These are phyloP conservation scores for Cryptosporidium bovis DNA, from an alignment of 169 alveolate species.

Conservation along the genomic window DNA sequence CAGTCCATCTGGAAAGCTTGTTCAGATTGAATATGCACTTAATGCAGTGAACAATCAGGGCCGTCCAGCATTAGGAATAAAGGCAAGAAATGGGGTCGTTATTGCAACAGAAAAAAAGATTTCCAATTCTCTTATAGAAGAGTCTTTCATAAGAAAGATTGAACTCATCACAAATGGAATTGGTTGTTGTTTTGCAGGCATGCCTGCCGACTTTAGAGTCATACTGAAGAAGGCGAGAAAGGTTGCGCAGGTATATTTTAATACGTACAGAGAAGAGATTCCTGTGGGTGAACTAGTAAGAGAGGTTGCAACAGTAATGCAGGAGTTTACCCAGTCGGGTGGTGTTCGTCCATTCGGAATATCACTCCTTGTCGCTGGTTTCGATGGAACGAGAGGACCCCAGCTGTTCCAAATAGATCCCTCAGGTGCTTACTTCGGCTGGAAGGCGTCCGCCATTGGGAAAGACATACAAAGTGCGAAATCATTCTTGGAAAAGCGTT, in stretches of 20 bases:
- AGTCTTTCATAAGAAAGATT: conserved; percentile 91
- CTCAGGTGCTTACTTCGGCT: conserved; percentile 96
- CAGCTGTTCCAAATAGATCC: conserved; percentile 97
- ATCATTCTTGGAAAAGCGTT: conserved; percentile 94
- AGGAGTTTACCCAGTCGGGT: conserved; percentile 99
- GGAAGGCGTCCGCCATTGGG: conserved; percentile 99
- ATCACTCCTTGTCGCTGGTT: conserved; percentile 96
- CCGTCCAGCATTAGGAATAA: conserved; percentile 95
- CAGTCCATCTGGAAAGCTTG: conserved; percentile 96
- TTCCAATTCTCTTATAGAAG: conserved; percentile 92
- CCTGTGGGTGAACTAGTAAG: conserved; percentile 94
- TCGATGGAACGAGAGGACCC: conserved; percentile 94
- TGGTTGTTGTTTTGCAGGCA: conserved; percentile 96
- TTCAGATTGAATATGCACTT: conserved; percentile 97
- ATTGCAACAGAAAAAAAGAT: conserved; percentile 95
- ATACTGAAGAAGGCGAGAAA: conserved; percentile 87
- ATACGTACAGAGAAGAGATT: conserved; percentile 93
- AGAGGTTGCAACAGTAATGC: conserved; percentile 95
- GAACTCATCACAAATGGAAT: conserved; percentile 90
- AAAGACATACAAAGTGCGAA: conserved; percentile 96
- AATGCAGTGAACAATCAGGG: conserved; percentile 94
- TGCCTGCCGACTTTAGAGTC: conserved; percentile 98
- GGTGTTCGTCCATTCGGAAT: conserved; percentile 99
- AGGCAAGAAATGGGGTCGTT: conserved; percentile 96
- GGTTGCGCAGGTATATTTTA: conserved; percentile 88